Evolutionary conservation across 352 stramenopile species (phyloP).

Genomic region (Globisporangium spinosum): DNA sequence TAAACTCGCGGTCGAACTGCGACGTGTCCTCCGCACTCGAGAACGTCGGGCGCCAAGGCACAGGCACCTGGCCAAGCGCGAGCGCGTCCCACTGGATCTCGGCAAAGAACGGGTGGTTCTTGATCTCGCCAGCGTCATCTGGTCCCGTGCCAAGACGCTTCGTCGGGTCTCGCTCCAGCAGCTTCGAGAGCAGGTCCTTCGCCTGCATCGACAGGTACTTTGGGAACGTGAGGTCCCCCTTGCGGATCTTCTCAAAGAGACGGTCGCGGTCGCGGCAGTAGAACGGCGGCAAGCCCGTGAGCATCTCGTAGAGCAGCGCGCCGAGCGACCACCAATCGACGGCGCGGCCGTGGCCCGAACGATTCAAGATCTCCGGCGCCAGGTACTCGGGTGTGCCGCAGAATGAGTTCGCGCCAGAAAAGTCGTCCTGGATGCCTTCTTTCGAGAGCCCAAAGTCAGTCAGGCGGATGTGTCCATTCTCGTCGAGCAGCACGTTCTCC

Average conservation of each 20-base stretch:
- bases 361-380: slow-evolving; percentile 98
- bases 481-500: slow-evolving; percentile 63
- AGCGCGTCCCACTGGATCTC: slow-evolving; percentile 79
- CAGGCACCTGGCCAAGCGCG: slow-evolving; percentile 52
- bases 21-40: slow-evolving; percentile 93
- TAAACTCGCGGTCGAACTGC: slow-evolving; percentile 98
- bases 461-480: slow-evolving; percentile 88
- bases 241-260: slow-evolving; percentile 97
- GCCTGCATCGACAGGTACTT: slow-evolving; percentile 88
- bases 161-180: slow-evolving; percentile 94
- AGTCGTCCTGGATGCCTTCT: slow-evolving; percentile 87
- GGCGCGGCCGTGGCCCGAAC: slow-evolving; percentile 93
- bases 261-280: slow-evolving; percentile 95
- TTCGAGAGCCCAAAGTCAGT: slow-evolving; percentile 97
- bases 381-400: slow-evolving; percentile 98
- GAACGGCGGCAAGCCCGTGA: slow-evolving; percentile 85
- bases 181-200: slow-evolving; percentile 81
- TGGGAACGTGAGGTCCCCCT: slow-evolving; percentile 94
- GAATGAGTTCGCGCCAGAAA: slow-evolving; percentile 95
- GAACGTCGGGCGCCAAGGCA: slow-evolving; percentile 92
- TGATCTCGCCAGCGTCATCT: slow-evolving; percentile 73
- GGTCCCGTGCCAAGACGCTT: slow-evolving; percentile 91
- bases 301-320: slow-evolving; percentile 85
- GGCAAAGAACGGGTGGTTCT: slow-evolving; percentile 78
- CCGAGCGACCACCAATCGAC: slow-evolving; percentile 98